These are phyloP conservation scores for Coniella lustricola DNA, from an alignment of 2,329 filamentous ascomycete species.

Conservation along the genomic window DNA sequence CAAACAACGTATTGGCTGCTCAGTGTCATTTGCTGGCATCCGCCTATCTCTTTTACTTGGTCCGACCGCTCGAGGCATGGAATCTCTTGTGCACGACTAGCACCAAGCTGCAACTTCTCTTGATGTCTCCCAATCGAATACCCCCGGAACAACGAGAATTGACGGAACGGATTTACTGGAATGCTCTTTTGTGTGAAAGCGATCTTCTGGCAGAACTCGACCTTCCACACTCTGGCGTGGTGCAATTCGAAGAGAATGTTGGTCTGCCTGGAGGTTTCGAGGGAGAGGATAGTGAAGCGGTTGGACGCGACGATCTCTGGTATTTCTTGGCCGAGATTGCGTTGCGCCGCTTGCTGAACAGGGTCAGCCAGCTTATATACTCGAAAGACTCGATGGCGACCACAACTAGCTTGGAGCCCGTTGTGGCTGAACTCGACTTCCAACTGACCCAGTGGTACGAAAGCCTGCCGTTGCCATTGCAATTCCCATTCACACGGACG, in stretches of 20 bases:
- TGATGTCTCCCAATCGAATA: constrained; percentile 66
- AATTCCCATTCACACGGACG: constrained; percentile 66
- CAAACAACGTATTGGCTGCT: constrained; percentile 69
- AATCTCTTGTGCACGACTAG: constrained; percentile 71
- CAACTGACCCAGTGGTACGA: constrained; percentile 84
- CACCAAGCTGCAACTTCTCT: constrained; percentile 71
- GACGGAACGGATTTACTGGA: constrained; percentile 77
- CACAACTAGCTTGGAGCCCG: constrained; percentile 65
- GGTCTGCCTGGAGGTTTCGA: constrained; percentile 73
- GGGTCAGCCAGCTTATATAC: constrained; percentile 74
- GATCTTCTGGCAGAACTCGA: constrained; percentile 74
- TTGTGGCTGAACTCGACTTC: constrained; percentile 74
- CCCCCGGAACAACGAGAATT: constrained; percentile 65
- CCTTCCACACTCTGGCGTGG: constrained; percentile 74
- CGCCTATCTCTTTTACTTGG: constrained; percentile 76
- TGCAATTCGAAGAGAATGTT: constrained; percentile 74
- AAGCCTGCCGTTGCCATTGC: constrained; percentile 63
- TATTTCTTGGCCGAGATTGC: constrained; percentile 83
- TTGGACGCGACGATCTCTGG: constrained; percentile 73
- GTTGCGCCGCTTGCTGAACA: constrained; percentile 66
- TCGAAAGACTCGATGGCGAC: constrained; percentile 65
- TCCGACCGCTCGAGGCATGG: constrained; percentile 78
- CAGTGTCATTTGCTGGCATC: constrained; percentile 77
- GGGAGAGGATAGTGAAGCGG: constrained; percentile 55
- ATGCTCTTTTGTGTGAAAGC: constrained; percentile 71